These are phyloP conservation scores for Dissophora globulifera DNA, from an alignment of 192 early-diverging fungal genomes.

Conservation along the genomic window DNA sequence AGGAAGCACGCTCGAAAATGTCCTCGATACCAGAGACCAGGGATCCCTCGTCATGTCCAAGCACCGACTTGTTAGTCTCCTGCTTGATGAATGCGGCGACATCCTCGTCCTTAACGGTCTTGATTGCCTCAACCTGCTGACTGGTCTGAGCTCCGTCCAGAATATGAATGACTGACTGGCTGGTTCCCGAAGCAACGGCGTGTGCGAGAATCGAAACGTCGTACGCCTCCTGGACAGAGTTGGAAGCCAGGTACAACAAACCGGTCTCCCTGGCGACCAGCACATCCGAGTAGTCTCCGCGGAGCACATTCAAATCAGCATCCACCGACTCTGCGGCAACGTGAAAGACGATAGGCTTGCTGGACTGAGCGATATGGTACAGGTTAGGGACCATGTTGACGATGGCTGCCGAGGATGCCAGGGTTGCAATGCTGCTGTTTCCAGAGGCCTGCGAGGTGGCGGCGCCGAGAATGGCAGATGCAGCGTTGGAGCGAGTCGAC, in stretches of 20 bases:
- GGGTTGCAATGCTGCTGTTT: slow-evolving; percentile 44
- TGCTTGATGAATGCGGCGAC: slow-evolving; percentile 56
- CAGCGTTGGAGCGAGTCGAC: slow-evolving; percentile 84
- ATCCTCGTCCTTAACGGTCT: slow-evolving; percentile 62
- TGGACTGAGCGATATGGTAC: slow-evolving; percentile 71
- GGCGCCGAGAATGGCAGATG: slow-evolving; percentile 81
- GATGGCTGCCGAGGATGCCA: slow-evolving; percentile 81
- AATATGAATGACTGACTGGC: slow-evolving; percentile 84
- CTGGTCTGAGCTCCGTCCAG: slow-evolving; percentile 76
- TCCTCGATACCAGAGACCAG: slow-evolving; percentile 34
- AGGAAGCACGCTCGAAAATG: slow-evolving; percentile 28
- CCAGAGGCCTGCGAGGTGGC: slow-evolving; percentile 51
- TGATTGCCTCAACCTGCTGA: slow-evolving; percentile 59
- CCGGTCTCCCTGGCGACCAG: slow-evolving; percentile 82
- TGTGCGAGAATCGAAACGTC: slow-evolving; percentile 90
- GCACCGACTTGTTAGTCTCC: slow-evolving; percentile 8
- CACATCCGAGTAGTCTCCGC: slow-evolving; percentile 75
- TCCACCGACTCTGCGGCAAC: slow-evolving; percentile 77
- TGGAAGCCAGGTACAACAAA: slow-evolving; percentile 79
- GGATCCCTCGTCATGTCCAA: slow-evolving; percentile 25
- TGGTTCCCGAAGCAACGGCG: slow-evolving; percentile 68
- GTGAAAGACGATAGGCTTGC: slow-evolving; percentile 82
- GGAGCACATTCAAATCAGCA: slow-evolving; percentile 63
- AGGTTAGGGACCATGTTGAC: slow-evolving; percentile 86
- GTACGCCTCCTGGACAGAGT: slow-evolving; percentile 86